Evolutionary conservation across 1,139 yeast species (phyloP).

Genomic region (Sugiyamaella xylanicola): DNA sequence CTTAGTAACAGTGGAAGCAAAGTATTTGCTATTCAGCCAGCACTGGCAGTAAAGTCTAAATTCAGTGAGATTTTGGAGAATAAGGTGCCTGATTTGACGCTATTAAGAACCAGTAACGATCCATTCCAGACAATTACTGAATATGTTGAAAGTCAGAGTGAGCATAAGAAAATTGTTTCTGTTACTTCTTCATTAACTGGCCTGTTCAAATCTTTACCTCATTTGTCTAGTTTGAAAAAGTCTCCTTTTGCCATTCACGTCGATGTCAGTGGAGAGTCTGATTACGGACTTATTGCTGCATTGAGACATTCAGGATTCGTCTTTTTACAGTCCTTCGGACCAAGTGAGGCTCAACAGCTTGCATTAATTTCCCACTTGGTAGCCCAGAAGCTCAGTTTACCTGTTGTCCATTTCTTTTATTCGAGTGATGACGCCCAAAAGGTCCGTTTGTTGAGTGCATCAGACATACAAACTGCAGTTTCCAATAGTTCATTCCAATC

Average conservation of each 20-base stretch:
- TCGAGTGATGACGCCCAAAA: conserved; percentile 22
- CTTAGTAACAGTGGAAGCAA: conserved; percentile 41
- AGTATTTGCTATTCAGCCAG: conserved; percentile 51
- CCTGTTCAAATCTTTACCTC: conserved; percentile 61
- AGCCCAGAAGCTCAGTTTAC: conserved; percentile 51
- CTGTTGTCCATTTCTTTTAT: conserved; percentile 68
- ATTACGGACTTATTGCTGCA: conserved; percentile 66
- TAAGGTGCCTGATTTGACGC: conserved; percentile 33
- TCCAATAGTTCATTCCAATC: conserved; percentile 3
- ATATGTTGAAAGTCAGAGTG: conserved; percentile 23
- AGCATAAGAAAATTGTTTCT: conserved; percentile 26
- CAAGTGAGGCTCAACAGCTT: conserved; percentile 55
- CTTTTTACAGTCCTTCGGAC: conserved; percentile 63
- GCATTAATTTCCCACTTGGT: conserved; percentile 61
- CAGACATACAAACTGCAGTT: background rate
- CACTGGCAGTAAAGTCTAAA: conserved; percentile 47
- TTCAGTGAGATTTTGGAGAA: conserved; percentile 38
- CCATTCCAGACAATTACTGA: conserved; percentile 52
- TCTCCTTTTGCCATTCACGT: conserved; percentile 62
- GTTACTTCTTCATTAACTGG: conserved; percentile 56
- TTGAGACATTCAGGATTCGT: conserved; percentile 70
- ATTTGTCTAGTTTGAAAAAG: conserved; percentile 52
- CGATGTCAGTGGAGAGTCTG: conserved; percentile 49
- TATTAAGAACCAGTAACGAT: conserved; percentile 54
- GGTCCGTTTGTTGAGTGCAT: conserved; percentile 4